Percentiles rank a stretch among this genome's conserved stretches.
Evolutionary conservation across 345 rosid genomes (phyloP).

Genomic region (Arabis hirsuta): DNA sequence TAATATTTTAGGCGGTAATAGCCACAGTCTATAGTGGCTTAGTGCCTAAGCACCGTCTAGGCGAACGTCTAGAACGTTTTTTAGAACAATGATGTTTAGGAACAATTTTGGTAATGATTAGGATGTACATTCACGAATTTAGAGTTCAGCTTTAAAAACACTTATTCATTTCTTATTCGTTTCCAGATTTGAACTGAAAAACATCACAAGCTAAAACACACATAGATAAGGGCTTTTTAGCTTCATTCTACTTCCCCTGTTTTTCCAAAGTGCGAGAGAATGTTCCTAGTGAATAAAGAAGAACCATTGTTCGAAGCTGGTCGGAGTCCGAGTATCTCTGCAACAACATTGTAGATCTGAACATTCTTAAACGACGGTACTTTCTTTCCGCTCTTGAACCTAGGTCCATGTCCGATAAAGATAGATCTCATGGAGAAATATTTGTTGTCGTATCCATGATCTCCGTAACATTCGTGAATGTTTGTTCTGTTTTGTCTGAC

Average conservation of each 20-base stretch:
- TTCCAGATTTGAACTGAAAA: not conserved
- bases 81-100: no score
- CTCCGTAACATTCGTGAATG: conserved; percentile 72
- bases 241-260: conserved; percentile 3
- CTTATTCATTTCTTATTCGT: not conserved
- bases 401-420: conserved; percentile 86
- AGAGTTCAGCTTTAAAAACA: not conserved
- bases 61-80: no score
- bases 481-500: conserved; percentile 66
- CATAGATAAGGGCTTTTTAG: no score
- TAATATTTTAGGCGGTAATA: no score
- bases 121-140: no score
- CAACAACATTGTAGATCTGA: conserved; percentile 73
- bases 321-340: conserved; percentile 72
- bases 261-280: conserved; percentile 50
- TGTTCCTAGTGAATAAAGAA: conserved; percentile 44
- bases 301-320: conserved; percentile 86
- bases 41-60: no score
- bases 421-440: conserved; percentile 93
- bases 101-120: no score
- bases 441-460: conserved; percentile 85
- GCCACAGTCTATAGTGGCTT: no score
- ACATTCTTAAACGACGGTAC: conserved; percentile 93
- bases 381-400: conserved; percentile 71
- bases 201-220: not conserved